Evolutionary conservation across 148 eudicot genomes (phyloP).

Genomic region (Cornus suecica): DNA sequence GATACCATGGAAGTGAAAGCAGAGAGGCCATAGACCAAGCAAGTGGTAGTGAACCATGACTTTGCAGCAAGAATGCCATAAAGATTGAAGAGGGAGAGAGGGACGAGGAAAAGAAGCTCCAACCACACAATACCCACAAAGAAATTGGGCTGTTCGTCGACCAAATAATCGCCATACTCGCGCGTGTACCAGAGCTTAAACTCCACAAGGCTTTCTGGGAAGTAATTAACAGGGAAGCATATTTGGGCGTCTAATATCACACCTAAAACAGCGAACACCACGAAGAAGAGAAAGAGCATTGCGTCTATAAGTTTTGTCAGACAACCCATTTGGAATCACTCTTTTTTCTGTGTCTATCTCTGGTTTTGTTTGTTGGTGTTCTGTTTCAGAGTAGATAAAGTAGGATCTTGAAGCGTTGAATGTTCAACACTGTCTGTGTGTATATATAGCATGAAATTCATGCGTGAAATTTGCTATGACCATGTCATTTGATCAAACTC

Average conservation of each 20-base stretch:
- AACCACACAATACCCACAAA: conserved; percentile 45
- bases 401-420: neutral
- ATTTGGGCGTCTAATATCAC: conserved; percentile 32
- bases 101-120: conserved; percentile 37
- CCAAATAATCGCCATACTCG: conserved; percentile 36
- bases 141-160: conserved; percentile 38
- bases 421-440: neutral
- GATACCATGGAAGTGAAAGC: conserved; percentile 32
- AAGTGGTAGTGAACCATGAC: conserved; percentile 32
- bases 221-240: conserved; percentile 23
- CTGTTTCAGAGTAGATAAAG: neutral
- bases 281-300: conserved; percentile 31
- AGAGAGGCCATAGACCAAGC: conserved; percentile 34
- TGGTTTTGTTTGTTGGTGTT: neutral
- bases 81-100: conserved; percentile 29
- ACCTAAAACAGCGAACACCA: conserved; percentile 27
- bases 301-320: conserved; percentile 24
- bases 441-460: no score
- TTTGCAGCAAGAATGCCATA: conserved; percentile 21
- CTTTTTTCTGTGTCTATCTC: neutral
- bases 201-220: conserved; percentile 26
- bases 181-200: conserved; percentile 26
- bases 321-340: conserved; percentile 17
- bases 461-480: neutral
- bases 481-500: no score